Base-by-base conservation (phyloP, 2,329 filamentous ascomycete species). In the Phaeosphaeria sp. region DNA sequence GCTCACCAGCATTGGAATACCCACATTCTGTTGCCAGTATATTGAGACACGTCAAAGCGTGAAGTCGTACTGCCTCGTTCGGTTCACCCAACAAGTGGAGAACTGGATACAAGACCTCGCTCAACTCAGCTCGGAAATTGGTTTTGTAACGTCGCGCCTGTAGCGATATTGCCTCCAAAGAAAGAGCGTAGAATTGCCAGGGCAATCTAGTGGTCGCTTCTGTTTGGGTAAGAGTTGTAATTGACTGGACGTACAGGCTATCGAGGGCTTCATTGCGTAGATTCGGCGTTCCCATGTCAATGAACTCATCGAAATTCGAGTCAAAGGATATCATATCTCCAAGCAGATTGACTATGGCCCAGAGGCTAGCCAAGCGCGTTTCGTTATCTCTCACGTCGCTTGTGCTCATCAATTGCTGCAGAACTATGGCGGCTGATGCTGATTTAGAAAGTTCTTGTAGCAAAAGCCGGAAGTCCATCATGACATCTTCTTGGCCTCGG, bases 41-140 rank as follows among this genome's bases (percentile, higher is more conserved):
- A 69, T 97, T 95, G 15, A 99, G 82, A 36, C 91, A 90, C 3
- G 88, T 86, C 62, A 97, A 90, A 5, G 94, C 92, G 74, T 98
- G 93, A 30, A 87, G 85, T 64, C 93, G 90, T 17, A 99, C 81
- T 23, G 82, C 81, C 0, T 83, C 77, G 36, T 88, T 87, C 0
- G 84, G 80, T 2, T 92, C 93, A 3, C 92, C 93, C 17, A 99
- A 81, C 50, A 93, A 86, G n/a, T 95, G 91, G 0, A 96, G 85
- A n/a, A 97, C 84, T 0, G 95, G 93, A 74, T 97, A 99, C 13
- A 99, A 80, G 0, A 93, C 88, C 67, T 99, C 95, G 50, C 97
- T 92, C 10, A 99, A 84, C 72, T 98, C 94, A 2, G 88, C 85
- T 2, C 90, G 87, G 74, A 97, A 99, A 0, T 86, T 85, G 51